Evolutionary conservation across 83 land plant species (phyloP).

Genomic region (Picea engelmannii): DNA sequence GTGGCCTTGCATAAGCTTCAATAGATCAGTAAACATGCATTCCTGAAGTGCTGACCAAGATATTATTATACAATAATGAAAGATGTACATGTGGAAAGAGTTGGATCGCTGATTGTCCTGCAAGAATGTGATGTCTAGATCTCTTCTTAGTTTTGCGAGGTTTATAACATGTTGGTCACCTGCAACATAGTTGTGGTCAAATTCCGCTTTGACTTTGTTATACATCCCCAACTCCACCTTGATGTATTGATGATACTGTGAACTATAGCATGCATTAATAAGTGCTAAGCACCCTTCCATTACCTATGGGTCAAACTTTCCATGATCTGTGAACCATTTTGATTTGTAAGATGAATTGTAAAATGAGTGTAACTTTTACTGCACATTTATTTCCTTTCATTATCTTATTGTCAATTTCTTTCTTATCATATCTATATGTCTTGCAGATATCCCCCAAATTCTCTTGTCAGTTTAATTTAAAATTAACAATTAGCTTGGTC

Average conservation of each 20-base stretch:
- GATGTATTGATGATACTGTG: background rate
- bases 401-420: background rate
- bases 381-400: background rate
- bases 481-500: too few species aligned
- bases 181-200: background rate
- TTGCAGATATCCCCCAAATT: too few species aligned
- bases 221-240: background rate
- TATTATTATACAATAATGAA: background rate
- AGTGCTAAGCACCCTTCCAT: background rate
- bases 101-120: background rate
- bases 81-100: background rate
- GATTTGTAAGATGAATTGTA: too few species aligned
- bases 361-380: background rate
- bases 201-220: background rate
- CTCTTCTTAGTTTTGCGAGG: background rate
- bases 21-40: background rate
- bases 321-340: background rate
- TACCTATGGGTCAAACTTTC: background rate
- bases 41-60: background rate
- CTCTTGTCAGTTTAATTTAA: too few species aligned
- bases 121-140: background rate
- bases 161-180: background rate
- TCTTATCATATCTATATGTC: too few species aligned
- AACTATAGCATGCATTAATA: background rate
- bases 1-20: background rate